Conservation (phyloP, 768 basidiomycete species). For the Podaxis sp. region DNA sequence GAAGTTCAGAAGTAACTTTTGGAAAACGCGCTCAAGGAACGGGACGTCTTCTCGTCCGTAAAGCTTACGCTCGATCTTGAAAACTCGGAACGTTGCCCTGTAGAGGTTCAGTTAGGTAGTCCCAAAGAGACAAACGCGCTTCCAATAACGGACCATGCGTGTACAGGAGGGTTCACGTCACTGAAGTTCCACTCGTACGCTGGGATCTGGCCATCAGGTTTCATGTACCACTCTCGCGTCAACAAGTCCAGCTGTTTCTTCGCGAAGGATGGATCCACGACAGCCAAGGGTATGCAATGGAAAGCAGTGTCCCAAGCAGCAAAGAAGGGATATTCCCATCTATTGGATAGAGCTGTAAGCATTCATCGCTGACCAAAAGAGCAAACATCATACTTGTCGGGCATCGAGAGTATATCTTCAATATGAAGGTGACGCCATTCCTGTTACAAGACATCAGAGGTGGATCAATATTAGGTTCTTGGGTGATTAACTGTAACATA, state of each 20-base stretch:
- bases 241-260: conserved; percentile 97
- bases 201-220: conserved; percentile 97
- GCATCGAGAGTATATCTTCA: conserved; percentile 97
- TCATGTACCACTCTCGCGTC: conserved; percentile 99
- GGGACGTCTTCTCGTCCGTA: conserved; percentile 85
- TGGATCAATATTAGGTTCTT: not conserved
- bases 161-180: conserved; percentile 98
- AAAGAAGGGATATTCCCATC: conserved; percentile 99
- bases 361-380: conserved; percentile 1
- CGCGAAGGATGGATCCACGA: conserved; percentile 93
- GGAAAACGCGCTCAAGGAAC: conserved; percentile 98
- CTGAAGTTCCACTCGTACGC: conserved; percentile 99
- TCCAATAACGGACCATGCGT: conserved; percentile 72
- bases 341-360: conserved; percentile 24
- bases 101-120: not conserved
- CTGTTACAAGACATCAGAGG: conserved; percentile 33
- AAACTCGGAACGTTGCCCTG: conserved; percentile 96
- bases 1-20: conserved; percentile 94
- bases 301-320: conserved; percentile 99
- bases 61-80: conserved; percentile 98
- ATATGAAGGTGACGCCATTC: conserved; percentile 97
- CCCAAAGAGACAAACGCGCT: not conserved
- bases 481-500: conserved; percentile 29
- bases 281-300: conserved; percentile 96
- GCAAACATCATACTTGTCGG: conserved; percentile 76